Percentiles rank a stretch among this genome's conserved stretches.
phyloP scores from a whole-genome alignment of 2,329 filamentous ascomycete genomes.

The Hortaea werneckii region DNA sequence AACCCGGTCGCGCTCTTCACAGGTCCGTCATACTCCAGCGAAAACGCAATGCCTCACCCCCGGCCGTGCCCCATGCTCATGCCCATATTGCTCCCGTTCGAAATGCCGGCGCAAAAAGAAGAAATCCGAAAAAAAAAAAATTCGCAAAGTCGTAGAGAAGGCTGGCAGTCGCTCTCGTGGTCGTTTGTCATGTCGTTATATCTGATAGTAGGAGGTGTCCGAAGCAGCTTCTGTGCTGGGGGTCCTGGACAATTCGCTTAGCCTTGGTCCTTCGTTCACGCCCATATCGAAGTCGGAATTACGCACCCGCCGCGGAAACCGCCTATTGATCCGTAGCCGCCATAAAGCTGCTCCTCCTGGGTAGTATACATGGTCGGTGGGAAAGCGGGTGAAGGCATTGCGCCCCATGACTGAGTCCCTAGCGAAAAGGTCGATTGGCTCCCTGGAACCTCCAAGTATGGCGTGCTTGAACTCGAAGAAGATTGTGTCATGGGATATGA shows the following conservation, averaged over 20 bases:
- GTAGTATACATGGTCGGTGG: constrained; percentile 24
- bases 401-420: constrained; percentile 23
- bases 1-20: too few species aligned
- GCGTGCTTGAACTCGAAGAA: constrained; percentile 19
- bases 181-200: too few species aligned
- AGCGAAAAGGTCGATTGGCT: constrained; percentile 18
- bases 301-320: constrained; percentile 26
- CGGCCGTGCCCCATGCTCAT: too few species aligned
- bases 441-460: constrained; percentile 36
- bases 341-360: constrained; percentile 31
- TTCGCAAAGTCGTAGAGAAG: too few species aligned
- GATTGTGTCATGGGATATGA: constrained; percentile 28
- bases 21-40: too few species aligned
- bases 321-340: constrained; percentile 11
- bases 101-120: too few species aligned
- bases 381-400: constrained; percentile 24
- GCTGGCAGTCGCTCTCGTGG: too few species aligned
- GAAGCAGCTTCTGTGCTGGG: constrained; percentile 8
- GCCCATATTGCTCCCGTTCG: too few species aligned
- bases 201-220: too few species aligned
- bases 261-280: constrained; percentile 16
- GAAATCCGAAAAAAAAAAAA: too few species aligned
- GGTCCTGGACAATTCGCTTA: constrained; percentile 20
- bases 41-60: too few species aligned
- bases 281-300: constrained; percentile 23